These are phyloP conservation scores for Annulohypoxylon truncatum DNA, from an alignment of 2,329 filamentous ascomycete species.

Conservation along the genomic window DNA sequence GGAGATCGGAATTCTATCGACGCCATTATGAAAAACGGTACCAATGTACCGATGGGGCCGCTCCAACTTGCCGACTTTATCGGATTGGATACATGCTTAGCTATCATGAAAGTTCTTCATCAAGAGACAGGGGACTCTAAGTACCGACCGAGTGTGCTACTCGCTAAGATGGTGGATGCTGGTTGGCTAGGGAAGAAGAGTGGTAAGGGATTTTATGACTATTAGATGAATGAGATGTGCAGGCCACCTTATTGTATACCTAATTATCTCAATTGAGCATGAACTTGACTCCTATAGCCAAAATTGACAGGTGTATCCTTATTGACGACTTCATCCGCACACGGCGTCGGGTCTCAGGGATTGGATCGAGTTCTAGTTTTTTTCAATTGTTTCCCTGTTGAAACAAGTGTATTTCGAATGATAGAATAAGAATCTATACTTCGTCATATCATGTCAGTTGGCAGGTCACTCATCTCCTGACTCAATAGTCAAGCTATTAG, in stretches of 20 bases:
- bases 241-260: neutral
- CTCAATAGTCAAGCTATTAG: neutral
- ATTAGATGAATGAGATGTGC: slow-evolving; percentile 58
- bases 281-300: neutral
- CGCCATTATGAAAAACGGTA: slow-evolving; percentile 98
- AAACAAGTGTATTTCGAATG: too few relatives aligned
- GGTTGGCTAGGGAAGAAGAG: slow-evolving; percentile 98
- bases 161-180: slow-evolving; percentile 96
- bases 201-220: slow-evolving; percentile 95
- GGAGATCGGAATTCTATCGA: slow-evolving; percentile 93
- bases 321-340: neutral
- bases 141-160: slow-evolving; percentile 87
- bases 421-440: neutral
- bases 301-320: neutral
- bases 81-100: slow-evolving; percentile 92
- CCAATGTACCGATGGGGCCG: slow-evolving; percentile 98
- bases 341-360: too few relatives aligned
- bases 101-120: slow-evolving; percentile 97
- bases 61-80: slow-evolving; percentile 96
- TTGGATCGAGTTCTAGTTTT: too few relatives aligned
- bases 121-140: slow-evolving; percentile 94
- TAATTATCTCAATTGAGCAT: neutral
- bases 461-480: neutral
- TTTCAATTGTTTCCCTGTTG: too few relatives aligned
- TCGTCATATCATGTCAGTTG: neutral